Base-by-base conservation (phyloP, 2,329 filamentous ascomycete genomes). In the Colletotrichum siamense region DNA sequence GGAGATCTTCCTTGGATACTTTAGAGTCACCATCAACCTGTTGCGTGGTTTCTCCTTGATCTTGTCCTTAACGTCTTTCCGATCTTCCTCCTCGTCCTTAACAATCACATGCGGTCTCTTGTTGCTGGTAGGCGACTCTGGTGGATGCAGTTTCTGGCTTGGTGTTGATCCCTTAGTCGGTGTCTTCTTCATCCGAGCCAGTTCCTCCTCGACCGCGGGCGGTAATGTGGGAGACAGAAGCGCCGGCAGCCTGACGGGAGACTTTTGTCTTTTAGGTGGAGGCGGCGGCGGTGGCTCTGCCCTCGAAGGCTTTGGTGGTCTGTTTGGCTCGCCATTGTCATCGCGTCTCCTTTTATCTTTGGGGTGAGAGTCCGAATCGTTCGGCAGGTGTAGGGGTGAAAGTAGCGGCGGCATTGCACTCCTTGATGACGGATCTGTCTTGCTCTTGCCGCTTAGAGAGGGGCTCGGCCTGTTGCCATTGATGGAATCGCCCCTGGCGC, bases 171-270 rank as follows among this genome's bases (percentile, higher is more conserved):
- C 77, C 64, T 82, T 82, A 39, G 74, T 63, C 8, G 80, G 77
- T 24, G 79, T 82, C 66, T 82, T 85, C 72, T 84, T 75, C n/a
- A 82, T 52, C 34, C 82, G 84, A 18, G 83, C 84, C 18, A 89
- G 82, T 34, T 87, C 87, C 73, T 86, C 87, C 76, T 92, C 89
- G 0, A 92, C 83, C 22, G 88, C 81, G 0, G 89, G 84, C 2
- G 91, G 91, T 8, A 92, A 81, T 0, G 90, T 92, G 1, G 91
- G 91, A 1, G 91, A 92, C 13, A 92, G 83, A 8, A 92, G 83
- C 0, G 87, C 83, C 1, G 90, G 91, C 30, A 92, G 81, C 63
- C 83, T 83, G 10, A 82, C 39, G 0, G 85, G 81, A 2, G 84
- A 81, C 66, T 81, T 86, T 24, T 85, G 82, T 77, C 85, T 89